Base-by-base conservation (phyloP, 108 stramenopile species). In the Fragilariopsis cylindrus region DNA sequence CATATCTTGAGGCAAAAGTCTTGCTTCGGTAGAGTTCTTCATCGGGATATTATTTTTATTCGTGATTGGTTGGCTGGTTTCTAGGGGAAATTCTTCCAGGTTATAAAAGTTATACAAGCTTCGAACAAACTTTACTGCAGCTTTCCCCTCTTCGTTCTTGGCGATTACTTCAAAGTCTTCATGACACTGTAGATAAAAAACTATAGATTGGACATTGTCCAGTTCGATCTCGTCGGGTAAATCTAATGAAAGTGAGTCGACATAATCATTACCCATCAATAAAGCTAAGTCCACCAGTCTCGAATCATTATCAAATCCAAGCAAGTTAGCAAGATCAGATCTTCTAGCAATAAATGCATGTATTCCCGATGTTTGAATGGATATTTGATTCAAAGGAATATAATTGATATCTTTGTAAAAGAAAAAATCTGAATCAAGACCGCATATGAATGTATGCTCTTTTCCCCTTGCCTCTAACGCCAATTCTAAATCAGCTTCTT, bases 251-350 rank as follows among this genome's bases (percentile, higher is more conserved):
- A 54, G 13, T 7, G 60, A 53, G 46, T 83, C 70, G 4, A 84
- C 84, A 70, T 89, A 91, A 57, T 91, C 90, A 72, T 91, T 91
- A 8, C 90, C 90, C 75, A 88, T 16, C 7, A 91, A 47, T 18
- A 87, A 83, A 2, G 88, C 88, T 8, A 87, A 19, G 15, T 91
- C 90, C 19, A 88, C 70, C 81, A 91, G 72, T 30, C 67, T 47
- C 2, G 77, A 66, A 8, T 75, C 71, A 30, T 79, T 78, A 4
- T 83, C 75, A 6, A 89, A 63, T n/a, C 84, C 80, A 7, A 91
- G 63, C 7, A 56, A 46, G 1, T 21, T 30, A 5, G 88, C 87
- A 11, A 88, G 40, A 13, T 77, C 80, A 39, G 47, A 18, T 11
- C 80, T 49, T 11, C 63, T 60, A 1, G 57, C 73, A n/a, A 52